phyloP scores from a whole-genome alignment of 129 eudicot species.

The Centaurea solstitialis region DNA sequence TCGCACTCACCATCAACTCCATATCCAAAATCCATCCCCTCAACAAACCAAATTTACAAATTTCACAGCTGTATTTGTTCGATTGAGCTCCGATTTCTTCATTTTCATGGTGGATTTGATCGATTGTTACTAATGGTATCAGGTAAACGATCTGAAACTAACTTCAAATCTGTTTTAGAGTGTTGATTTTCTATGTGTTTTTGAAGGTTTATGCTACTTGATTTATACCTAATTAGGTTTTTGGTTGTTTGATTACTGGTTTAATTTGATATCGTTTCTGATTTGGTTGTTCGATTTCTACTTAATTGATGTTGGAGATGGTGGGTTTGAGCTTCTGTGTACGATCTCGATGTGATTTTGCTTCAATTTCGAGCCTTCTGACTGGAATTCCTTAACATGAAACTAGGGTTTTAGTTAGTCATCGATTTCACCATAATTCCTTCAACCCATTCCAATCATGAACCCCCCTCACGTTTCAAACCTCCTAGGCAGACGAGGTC shows the following conservation, averaged over 20 bases:
- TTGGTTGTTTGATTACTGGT: too few species aligned
- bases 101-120: constrained; percentile 2
- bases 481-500: too few species aligned
- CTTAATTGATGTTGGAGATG: background rate
- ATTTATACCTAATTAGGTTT: background rate
- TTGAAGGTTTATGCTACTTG: background rate
- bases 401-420: constrained; percentile 27
- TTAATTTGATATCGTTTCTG: background rate
- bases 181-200: constrained; percentile 1
- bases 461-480: too few species aligned
- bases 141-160: constrained; percentile 40
- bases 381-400: constrained; percentile 5
- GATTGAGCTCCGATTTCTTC: constrained; percentile 16
- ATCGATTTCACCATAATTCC: background rate
- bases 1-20: constrained; percentile 38
- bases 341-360: constrained; percentile 16
- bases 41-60: constrained; percentile 10
- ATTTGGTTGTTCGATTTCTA: constrained; percentile 9
- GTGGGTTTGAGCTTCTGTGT: background rate
- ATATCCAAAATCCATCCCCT: constrained; percentile 23
- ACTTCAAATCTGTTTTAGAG: background rate
- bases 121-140: constrained; percentile 36
- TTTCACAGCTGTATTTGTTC: constrained; percentile 11
- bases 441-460: too few species aligned
- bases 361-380: background rate